Conservation (phyloP, 192 early-diverging fungal species). For the Phycomyces blakesleeanus region DNA sequence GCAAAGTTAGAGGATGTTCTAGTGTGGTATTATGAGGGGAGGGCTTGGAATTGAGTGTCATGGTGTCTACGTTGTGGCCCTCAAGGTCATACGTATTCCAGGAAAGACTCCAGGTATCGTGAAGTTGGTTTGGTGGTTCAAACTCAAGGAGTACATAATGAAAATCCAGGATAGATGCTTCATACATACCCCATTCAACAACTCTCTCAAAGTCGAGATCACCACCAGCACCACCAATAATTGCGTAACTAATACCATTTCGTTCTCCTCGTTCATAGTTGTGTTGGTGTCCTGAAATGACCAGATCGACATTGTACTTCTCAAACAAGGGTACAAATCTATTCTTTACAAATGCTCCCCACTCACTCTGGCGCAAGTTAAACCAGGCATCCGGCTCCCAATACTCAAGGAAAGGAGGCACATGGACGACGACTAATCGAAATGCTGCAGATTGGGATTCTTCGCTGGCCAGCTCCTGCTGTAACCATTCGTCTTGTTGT, state of each 20-base stretch:
- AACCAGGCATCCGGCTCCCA: conserved; percentile 71
- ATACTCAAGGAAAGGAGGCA: conserved; percentile 73
- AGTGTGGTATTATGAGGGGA: conserved; percentile 11
- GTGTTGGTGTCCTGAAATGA: conserved; percentile 77
- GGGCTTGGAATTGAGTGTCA: neutral
- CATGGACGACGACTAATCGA: conserved; percentile 64
- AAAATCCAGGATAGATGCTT: conserved; percentile 40
- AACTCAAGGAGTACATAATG: conserved; percentile 52
- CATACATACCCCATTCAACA: conserved; percentile 61
- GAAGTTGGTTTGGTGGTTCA: conserved; percentile 5
- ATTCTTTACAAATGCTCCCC: conserved; percentile 64
- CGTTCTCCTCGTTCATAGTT: conserved; percentile 64
- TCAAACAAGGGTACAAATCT: conserved; percentile 67
- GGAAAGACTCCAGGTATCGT: conserved; percentile 9
- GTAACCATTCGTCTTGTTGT: conserved; percentile 61
- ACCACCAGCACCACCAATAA: conserved; percentile 75
- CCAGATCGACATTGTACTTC: conserved; percentile 61
- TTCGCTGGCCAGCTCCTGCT: conserved; percentile 51
- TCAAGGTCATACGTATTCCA: conserved; percentile 25
- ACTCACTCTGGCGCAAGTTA: conserved; percentile 60
- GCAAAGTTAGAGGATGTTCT: no score
- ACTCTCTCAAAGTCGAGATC: conserved; percentile 58
- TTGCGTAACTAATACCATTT: conserved; percentile 57
- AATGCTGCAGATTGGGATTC: conserved; percentile 53
- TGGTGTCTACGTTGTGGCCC: conserved; percentile 15